Evolutionary conservation across 257 asterid species (phyloP).

Genomic region (Orobanche coerulescens): DNA sequence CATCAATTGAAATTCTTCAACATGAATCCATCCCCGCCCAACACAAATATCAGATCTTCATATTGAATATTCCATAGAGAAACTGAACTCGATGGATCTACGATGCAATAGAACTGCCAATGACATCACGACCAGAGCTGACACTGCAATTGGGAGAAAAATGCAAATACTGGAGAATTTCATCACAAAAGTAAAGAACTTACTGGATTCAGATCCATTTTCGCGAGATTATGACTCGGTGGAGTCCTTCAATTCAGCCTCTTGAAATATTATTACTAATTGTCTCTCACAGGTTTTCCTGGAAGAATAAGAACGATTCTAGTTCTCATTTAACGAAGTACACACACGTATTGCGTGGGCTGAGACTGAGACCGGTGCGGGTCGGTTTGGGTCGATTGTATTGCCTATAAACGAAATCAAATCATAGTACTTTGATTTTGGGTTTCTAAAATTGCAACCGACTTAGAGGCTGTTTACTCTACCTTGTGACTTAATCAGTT

Average conservation of each 20-base stretch:
- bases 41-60: constrained; percentile 12
- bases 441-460: too few relatives aligned
- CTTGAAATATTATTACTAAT: background rate
- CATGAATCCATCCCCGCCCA: constrained; percentile 8
- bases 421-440: too few relatives aligned
- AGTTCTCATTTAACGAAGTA: too few relatives aligned
- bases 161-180: background rate
- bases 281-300: too few relatives aligned
- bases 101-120: background rate
- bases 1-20: background rate
- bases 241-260: background rate
- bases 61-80: background rate
- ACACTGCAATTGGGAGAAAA: background rate
- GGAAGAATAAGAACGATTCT: too few relatives aligned
- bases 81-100: background rate
- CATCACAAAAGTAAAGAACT: background rate
- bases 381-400: too few relatives aligned
- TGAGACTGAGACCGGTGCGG: too few relatives aligned
- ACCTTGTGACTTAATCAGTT: too few relatives aligned
- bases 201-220: constrained; percentile 31
- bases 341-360: too few relatives aligned
- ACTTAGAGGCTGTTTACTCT: too few relatives aligned
- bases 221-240: background rate
- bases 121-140: background rate
- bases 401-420: too few relatives aligned